A percentile compares a stretch with the other conserved stretches of the same genome.
These are phyloP conservation scores for Strobilomyces confusus DNA, from an alignment of 768 basidiomycete genomes.

Conservation along the genomic window DNA sequence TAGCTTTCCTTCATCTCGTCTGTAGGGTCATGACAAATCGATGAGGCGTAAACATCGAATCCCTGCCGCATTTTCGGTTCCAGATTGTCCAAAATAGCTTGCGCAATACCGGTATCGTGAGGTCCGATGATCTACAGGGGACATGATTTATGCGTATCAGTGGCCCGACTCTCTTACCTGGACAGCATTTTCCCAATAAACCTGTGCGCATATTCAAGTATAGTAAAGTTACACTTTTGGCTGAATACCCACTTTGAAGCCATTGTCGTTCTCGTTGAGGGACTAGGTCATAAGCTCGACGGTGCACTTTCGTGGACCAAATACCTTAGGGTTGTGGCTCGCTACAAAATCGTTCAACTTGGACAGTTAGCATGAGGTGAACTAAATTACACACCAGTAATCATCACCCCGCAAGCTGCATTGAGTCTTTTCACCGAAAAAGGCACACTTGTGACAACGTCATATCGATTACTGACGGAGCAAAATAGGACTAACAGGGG, in stretches of 20 bases:
- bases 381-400: conserved; percentile 59
- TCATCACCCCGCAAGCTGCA: conserved; percentile 86
- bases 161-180: conserved; percentile 45
- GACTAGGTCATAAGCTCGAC: neutral
- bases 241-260: conserved; percentile 61
- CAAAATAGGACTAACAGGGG: conserved; percentile 51
- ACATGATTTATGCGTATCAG: neutral
- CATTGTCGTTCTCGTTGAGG: conserved; percentile 67
- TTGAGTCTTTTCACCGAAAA: conserved; percentile 63
- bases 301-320: neutral
- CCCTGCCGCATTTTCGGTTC: conserved; percentile 47
- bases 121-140: conserved; percentile 70
- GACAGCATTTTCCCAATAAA: conserved; percentile 87
- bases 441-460: conserved; percentile 57
- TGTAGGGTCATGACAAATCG: conserved; percentile 54
- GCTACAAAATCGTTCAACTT: conserved; percentile 38
- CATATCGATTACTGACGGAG: neutral
- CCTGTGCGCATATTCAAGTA: conserved; percentile 40
- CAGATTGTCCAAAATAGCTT: conserved; percentile 57
- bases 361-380: neutral
- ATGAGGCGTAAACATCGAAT: conserved; percentile 34
- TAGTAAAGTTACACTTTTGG: neutral
- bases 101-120: conserved; percentile 75
- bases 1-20: conserved; percentile 58
- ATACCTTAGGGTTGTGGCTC: conserved; percentile 85